These are phyloP conservation scores for Camillea tinctor DNA, from an alignment of 2,329 filamentous ascomycete genomes.

Conservation along the genomic window DNA sequence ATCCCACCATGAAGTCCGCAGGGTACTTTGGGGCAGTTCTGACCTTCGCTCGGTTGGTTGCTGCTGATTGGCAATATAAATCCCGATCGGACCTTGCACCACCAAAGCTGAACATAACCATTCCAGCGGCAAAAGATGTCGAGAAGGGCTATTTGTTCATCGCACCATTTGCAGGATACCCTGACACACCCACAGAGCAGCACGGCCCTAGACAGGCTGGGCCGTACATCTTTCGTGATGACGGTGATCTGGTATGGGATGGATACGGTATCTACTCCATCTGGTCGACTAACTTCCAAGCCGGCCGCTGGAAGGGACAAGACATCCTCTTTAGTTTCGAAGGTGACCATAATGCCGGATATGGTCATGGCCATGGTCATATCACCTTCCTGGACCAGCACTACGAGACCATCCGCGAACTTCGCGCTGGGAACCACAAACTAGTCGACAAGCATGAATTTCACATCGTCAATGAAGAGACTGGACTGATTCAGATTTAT, in stretches of 20 bases:
- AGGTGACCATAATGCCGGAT: slow-evolving; percentile 49
- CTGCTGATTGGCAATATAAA: slow-evolving; percentile 44
- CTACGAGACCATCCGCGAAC: slow-evolving; percentile 53
- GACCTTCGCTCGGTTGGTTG: slow-evolving; percentile 7
- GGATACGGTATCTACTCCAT: slow-evolving; percentile 52
- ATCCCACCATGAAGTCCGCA: slow-evolving; percentile 20
- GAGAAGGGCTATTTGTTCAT: slow-evolving; percentile 46
- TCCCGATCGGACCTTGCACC: slow-evolving; percentile 47
- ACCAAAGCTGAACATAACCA: slow-evolving; percentile 44
- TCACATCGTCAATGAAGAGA: slow-evolving; percentile 50
- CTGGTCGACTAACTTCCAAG: slow-evolving; percentile 55
- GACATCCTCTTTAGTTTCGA: slow-evolving; percentile 55
- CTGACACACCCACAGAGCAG: slow-evolving; percentile 35
- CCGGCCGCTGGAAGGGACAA: slow-evolving; percentile 47
- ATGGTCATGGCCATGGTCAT: slow-evolving; percentile 55
- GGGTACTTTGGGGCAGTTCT: slow-evolving; percentile 8
- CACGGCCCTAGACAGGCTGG: slow-evolving; percentile 50
- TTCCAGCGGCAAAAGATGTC: slow-evolving; percentile 39
- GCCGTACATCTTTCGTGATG: slow-evolving; percentile 54
- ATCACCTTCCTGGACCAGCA: slow-evolving; percentile 51
- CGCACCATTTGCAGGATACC: slow-evolving; percentile 37
- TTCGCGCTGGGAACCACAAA: slow-evolving; percentile 51
- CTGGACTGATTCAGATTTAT: slow-evolving; percentile 53
- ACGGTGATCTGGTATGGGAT: slow-evolving; percentile 58
- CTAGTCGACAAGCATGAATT: slow-evolving; percentile 57